Base-by-base conservation (phyloP, 2,329 filamentous ascomycete genomes). In the Fusarium denticulatum region DNA sequence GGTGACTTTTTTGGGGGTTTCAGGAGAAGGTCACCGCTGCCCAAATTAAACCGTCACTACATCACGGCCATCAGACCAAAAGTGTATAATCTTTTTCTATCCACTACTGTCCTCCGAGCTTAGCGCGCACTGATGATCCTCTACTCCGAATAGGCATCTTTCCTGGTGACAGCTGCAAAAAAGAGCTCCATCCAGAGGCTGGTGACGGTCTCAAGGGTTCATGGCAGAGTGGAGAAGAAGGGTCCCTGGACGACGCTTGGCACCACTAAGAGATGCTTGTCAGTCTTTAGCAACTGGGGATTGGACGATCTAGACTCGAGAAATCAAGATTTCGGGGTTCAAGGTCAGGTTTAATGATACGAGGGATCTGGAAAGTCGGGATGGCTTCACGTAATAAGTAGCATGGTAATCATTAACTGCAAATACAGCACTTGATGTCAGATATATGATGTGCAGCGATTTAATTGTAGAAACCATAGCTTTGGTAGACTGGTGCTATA, bases 261-360 rank as follows among this genome's bases (percentile, higher is more conserved):
- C 63, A 63, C 71, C 71, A 73, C 67, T 73, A 58, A 46, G 34
- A 71, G 46, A 56, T 45, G 71, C 71, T 61, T 72, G 71, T 61
- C 62, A 61, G 32, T 68, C 50, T 26, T 49, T 64, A 61, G 50
- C 34, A 24, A 39, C 32, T 47, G 62, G 34, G 49, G 71, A 64
- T 63, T 67, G 52, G 71, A 55, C 45, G 50, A 74, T 73, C 71
- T 42, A 71, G 66, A 59, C 60, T 71, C 26, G 14, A 57, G 47
- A 60, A 61, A 66, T 63, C 65, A 63, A 73, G 70, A 63, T 71
- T 63, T 59, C 30, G 24, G 32, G 32, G 24, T 20, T 59, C 28
- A 24, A 28, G 45, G 46, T 6, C 28, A 47, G 46, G 46, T 45
- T 34, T 40, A 30, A n/a, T 46, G 36, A 32, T 34, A 42, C 30